phyloP scores from a whole-genome alignment of 495 filamentous ascomycete genomes.

The Evernia prunastri region DNA sequence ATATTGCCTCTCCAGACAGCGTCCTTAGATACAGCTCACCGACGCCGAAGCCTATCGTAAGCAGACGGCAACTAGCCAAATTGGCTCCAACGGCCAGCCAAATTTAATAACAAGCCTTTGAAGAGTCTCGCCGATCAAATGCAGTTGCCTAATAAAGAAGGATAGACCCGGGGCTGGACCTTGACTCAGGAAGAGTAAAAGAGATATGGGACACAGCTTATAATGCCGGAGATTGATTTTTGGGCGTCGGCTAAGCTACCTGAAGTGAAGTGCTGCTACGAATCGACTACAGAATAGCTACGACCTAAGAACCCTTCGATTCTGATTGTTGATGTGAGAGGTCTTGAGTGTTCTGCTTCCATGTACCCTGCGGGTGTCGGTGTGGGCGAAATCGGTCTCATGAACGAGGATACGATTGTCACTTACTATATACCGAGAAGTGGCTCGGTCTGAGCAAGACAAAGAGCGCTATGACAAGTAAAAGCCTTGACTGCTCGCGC shows the following conservation, averaged over 20 bases:
- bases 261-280: conserved; percentile 17
- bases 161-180: background rate
- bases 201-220: conserved; percentile 89
- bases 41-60: background rate
- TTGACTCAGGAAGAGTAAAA: conserved; percentile 55
- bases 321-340: conserved; percentile 85
- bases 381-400: conserved; percentile 72
- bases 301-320: conserved; percentile 62
- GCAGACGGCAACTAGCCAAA: background rate
- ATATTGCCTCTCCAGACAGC: too few species aligned
- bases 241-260: conserved; percentile 45
- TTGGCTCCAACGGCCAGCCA: background rate
- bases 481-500: conserved; percentile 3
- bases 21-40: too few species aligned
- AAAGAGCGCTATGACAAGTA: conserved; percentile 56
- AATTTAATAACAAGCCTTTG: background rate
- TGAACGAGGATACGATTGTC: conserved; percentile 87
- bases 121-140: background rate
- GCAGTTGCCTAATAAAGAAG: background rate
- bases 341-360: conserved; percentile 85
- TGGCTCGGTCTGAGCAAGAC: conserved; percentile 77
- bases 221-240: conserved; percentile 77
- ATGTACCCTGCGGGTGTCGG: conserved; percentile 85
- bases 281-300: conserved; percentile 60
- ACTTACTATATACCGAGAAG: conserved; percentile 68